These are phyloP conservation scores for Populus trichocarpa DNA, from an alignment of 441 rosid species.

Conservation along the genomic window DNA sequence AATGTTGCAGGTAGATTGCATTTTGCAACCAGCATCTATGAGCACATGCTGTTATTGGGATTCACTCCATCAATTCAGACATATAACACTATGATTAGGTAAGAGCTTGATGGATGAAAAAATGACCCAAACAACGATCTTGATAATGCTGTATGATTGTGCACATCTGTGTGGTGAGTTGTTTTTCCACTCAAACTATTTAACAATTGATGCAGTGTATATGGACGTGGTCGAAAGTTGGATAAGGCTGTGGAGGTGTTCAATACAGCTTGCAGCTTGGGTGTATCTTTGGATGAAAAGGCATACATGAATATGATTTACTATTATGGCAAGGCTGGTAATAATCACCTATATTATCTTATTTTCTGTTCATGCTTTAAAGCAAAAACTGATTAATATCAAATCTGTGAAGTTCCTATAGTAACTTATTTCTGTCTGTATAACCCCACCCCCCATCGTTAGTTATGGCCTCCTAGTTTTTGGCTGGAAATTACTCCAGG, in stretches of 20 bases:
- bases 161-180: conserved; percentile 2
- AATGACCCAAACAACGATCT: background rate
- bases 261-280: conserved; percentile 39
- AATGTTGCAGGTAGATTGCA: conserved; percentile 56
- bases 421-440: background rate
- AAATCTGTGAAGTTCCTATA: background rate
- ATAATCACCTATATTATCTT: background rate
- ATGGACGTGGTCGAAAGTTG: conserved; percentile 56
- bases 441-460: no score
- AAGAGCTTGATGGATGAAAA: conserved; percentile 21
- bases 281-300: conserved; percentile 66
- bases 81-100: conserved; percentile 78
- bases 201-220: conserved; percentile 52
- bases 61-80: conserved; percentile 71
- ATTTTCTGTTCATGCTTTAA: background rate
- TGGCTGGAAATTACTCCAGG: no score
- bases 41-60: conserved; percentile 54
- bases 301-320: conserved; percentile 68
- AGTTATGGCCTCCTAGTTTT: no score
- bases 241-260: conserved; percentile 70
- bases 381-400: background rate
- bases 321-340: conserved; percentile 82
- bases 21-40: conserved; percentile 58
- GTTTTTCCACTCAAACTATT: conserved; percentile 11
- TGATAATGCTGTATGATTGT: background rate